Evolutionary conservation across 2,329 filamentous ascomycete species (phyloP).

Genomic region (Trichoderma aggressivum): DNA sequence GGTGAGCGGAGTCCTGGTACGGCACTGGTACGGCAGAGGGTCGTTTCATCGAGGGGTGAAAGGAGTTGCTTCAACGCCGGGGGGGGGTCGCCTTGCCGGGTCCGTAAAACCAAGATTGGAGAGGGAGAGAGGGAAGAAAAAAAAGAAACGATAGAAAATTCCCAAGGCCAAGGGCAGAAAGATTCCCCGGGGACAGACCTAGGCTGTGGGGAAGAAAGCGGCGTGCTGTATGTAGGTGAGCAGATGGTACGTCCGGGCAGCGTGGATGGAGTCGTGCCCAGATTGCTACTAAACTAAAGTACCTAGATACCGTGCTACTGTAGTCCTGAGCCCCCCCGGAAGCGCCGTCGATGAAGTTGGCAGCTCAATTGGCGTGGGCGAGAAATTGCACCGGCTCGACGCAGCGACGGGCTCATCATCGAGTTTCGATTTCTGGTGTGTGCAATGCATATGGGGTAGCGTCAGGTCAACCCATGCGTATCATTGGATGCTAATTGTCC

Average conservation of each 20-base stretch:
- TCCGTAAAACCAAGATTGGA: not conserved
- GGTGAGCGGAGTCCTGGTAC: slow-evolving; percentile 21
- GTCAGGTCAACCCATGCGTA: not conserved
- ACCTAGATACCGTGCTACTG: not conserved
- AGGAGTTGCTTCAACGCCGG: too few species aligned
- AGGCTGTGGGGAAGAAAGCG: slow-evolving; percentile 14
- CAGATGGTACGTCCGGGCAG: too few species aligned
- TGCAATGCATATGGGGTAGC: slow-evolving; percentile 13
- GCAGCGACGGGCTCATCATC: slow-evolving; percentile 8
- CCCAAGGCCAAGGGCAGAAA: not conserved
- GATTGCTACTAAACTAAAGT: not conserved
- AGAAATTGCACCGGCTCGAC: not conserved
- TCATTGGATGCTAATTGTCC: slow-evolving; percentile 12
- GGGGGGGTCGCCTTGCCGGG: slow-evolving; percentile 5
- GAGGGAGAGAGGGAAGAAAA: not conserved
- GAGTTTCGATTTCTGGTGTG: slow-evolving; percentile 8
- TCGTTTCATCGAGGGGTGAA: slow-evolving; percentile 28
- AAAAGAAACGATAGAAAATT: not conserved
- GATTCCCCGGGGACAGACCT: not conserved
- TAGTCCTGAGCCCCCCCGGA: not conserved
- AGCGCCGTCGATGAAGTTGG: slow-evolving; percentile 2
- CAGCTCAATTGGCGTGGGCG: slow-evolving; percentile 1
- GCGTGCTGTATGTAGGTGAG: slow-evolving; percentile 3
- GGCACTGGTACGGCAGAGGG: slow-evolving; percentile 14
- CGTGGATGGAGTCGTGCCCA: not conserved